Evolutionary conservation across 106 monocot species (phyloP), one percentile per base, ranked within the genome.

Genomic region (Vanilla planifolia): DNA sequence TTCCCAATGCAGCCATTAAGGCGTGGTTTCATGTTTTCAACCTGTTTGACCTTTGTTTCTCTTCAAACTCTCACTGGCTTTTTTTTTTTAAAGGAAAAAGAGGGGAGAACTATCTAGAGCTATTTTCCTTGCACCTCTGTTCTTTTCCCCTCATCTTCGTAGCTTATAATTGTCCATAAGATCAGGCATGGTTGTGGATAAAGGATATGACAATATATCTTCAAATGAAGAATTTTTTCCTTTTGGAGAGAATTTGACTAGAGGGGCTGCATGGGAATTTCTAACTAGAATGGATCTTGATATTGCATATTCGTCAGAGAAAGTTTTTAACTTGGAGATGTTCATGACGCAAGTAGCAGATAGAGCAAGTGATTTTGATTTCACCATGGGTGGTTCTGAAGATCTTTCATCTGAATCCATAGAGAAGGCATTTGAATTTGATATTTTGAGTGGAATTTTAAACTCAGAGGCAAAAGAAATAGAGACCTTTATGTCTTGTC

Each of bases 391-490:
- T 4, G 69, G 83, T 8, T 45, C 73, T 61, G 71, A 71, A 10
- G 73, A 68, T 41, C 48, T 75, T 29, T 56, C 72, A 5, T 19
- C 33, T 4, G 76, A 76, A 5, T 61, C 33, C 27, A 35, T 69
- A 3, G 61, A 60, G 55, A 84, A 70, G 45, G 71, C 79, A 25
- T 87, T 84, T 73, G 84, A 84, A 68, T 81, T 77, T 64, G 81
- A 77, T 43, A 51, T 80, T 9, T 62, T 96, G 28, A 80, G 71
- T 19, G 87, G 79, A 20, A 61, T 77, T 67, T 75, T 91, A 47
- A 69, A 69, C 48, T 81, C 84, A 22, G 96, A 88, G 67, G 66
- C 80, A 24, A 76, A 77, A 60, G 86, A 87, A 44, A 71, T 96
- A 32, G 77, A 91, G 16, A 61, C 34, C 63, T 84, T 87, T 46